Percentiles rank a stretch among this genome's conserved stretches.
Conservation (phyloP, 352 stramenopile genomes). For the Proteromonas lacertae region DNA sequence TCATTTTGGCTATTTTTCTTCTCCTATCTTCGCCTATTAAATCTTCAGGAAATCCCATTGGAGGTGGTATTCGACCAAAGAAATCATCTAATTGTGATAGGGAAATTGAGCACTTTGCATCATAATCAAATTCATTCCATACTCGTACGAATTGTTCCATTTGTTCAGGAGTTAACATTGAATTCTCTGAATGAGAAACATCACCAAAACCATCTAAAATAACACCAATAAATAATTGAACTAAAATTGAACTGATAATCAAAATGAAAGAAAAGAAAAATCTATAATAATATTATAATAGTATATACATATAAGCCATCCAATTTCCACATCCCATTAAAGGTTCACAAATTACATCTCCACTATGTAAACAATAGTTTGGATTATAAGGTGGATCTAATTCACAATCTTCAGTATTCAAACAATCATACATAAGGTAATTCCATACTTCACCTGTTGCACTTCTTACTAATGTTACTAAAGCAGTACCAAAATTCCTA, state of each 20-base stretch:
- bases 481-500: conserved; percentile 40
- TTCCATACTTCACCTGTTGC: conserved; percentile 65
- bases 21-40: no score
- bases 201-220: conserved; percentile 60
- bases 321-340: no score
- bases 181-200: neutral
- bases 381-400: conserved; percentile 3
- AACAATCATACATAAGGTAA: conserved; percentile 41
- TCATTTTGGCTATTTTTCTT: no score
- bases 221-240: conserved; percentile 66
- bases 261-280: conserved; percentile 45
- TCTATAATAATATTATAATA: conserved; percentile 24
- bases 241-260: conserved; percentile 56
- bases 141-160: no score
- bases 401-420: conserved; percentile 15
- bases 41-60: no score
- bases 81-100: no score
- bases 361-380: conserved; percentile 2
- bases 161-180: no score
- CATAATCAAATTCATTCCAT: no score
- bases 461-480: conserved; percentile 45
- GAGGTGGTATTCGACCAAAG: no score
- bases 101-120: no score
- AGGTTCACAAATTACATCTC: conserved; percentile 3
- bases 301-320: conserved; percentile 11